Evolutionary conservation across 257 asterid species (phyloP).

Genomic region (Capsicum chinense): DNA sequence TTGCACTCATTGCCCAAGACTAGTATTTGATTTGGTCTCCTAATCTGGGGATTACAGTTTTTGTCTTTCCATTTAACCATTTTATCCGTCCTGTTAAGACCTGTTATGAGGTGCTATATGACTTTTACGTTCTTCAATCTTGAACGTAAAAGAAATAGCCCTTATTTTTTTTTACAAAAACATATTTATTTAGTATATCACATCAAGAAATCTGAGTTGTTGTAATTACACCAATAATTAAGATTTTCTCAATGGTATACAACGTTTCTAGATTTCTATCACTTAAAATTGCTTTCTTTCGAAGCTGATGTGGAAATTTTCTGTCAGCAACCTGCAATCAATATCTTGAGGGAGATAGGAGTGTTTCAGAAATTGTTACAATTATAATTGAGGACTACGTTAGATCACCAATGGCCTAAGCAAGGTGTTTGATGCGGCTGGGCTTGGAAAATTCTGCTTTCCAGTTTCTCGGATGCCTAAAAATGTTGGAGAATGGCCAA

Average conservation of each 20-base stretch:
- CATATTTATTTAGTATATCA: background rate
- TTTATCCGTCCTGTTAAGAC: background rate
- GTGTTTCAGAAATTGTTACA: slow-evolving; percentile 72
- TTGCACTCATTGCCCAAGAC: slow-evolving; percentile 17
- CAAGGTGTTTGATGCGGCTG: slow-evolving; percentile 72
- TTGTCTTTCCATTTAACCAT: background rate
- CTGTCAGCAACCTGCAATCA: slow-evolving; percentile 75
- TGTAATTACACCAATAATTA: background rate
- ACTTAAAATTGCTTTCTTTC: slow-evolving; percentile 16
- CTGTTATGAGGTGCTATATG: background rate
- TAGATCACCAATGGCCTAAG: slow-evolving; percentile 50
- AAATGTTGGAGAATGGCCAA: slow-evolving; percentile 88
- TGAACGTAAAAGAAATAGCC: slow-evolving; percentile 56
- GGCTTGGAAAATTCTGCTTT: slow-evolving; percentile 74
- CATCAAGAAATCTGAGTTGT: slow-evolving; percentile 27
- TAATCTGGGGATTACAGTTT: background rate
- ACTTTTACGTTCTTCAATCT: slow-evolving; percentile 44
- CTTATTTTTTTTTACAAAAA: background rate
- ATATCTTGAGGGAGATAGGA: slow-evolving; percentile 76
- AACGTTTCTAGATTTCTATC: background rate
- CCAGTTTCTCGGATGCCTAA: slow-evolving; percentile 86
- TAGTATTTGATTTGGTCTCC: slow-evolving; percentile 5
- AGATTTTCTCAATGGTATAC: background rate
- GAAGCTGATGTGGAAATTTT: slow-evolving; percentile 38
- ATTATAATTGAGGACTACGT: slow-evolving; percentile 88